Conservation (phyloP, 768 basidiomycete genomes). For the Pholiota conissans region DNA sequence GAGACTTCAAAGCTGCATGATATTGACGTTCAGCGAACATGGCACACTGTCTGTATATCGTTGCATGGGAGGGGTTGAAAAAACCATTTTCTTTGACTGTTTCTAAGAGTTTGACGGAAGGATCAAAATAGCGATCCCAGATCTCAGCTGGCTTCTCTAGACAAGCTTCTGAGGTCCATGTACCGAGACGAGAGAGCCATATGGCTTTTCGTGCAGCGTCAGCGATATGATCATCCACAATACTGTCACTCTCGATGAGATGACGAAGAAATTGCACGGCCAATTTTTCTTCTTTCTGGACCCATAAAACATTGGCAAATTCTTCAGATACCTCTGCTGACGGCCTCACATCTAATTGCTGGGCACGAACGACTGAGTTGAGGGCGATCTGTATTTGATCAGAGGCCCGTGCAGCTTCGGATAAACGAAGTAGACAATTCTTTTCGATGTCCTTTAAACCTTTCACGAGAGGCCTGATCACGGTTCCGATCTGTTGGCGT, state of each 20-base stretch:
- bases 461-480: constrained; percentile 53
- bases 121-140: constrained; percentile 65
- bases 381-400: constrained; percentile 79
- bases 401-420: constrained; percentile 65
- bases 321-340: constrained; percentile 67
- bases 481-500: constrained; percentile 72
- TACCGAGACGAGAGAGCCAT: constrained; percentile 73
- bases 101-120: constrained; percentile 44
- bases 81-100: constrained; percentile 7
- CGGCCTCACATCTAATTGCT: constrained; percentile 49
- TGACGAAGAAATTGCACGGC: constrained; percentile 74
- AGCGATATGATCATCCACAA: neutral
- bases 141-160: constrained; percentile 78
- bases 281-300: constrained; percentile 78
- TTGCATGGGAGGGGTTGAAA: constrained; percentile 39
- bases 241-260: constrained; percentile 19
- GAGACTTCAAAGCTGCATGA: constrained; percentile 63
- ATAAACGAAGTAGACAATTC: constrained; percentile 68
- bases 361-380: constrained; percentile 81
- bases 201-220: constrained; percentile 32
- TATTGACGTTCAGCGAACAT: constrained; percentile 90
- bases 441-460: constrained; percentile 63
- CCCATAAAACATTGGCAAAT: constrained; percentile 89
- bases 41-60: constrained; percentile 80
- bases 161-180: constrained; percentile 89